Conservation (phyloP, 805 yeast genomes). For the Wickerhamiella lipophila region DNA sequence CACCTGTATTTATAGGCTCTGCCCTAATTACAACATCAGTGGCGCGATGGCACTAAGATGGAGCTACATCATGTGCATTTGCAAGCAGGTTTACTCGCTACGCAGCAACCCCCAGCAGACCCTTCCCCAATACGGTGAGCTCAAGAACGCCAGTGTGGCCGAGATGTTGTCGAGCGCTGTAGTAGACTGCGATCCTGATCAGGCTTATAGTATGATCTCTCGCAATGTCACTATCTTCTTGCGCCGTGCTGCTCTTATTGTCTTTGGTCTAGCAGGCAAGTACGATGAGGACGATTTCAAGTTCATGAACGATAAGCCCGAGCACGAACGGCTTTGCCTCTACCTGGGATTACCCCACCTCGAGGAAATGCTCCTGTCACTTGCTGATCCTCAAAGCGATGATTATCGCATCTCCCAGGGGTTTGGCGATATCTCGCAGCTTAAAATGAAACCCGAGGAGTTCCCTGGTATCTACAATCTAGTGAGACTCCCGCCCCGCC, state of each 20-base stretch:
- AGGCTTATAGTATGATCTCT: constrained; percentile 11
- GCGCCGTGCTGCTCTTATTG: constrained; percentile 18
- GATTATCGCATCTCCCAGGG: background rate
- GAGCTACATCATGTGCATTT: background rate
- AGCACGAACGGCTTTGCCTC: constrained; percentile 19
- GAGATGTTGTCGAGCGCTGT: background rate
- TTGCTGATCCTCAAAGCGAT: background rate
- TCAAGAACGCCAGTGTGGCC: background rate
- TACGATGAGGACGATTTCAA: constrained; percentile 21
- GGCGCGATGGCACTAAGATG: constrained; percentile 1
- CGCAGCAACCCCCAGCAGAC: background rate
- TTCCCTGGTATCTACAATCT: constrained; percentile 58
- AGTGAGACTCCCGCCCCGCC: constrained; percentile 49
- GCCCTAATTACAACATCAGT: background rate
- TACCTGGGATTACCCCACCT: constrained; percentile 21
- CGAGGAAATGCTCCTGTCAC: constrained; percentile 12
- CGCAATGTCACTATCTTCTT: constrained; percentile 17
- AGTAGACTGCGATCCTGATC: background rate
- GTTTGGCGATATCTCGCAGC: constrained; percentile 5
- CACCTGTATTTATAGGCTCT: background rate
- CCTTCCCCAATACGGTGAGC: constrained; percentile 3
- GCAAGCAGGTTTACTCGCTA: background rate
- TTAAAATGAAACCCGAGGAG: constrained; percentile 28
- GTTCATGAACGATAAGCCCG: constrained; percentile 18
- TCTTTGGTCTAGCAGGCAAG: constrained; percentile 19